Evolutionary conservation across 1,139 yeast species (phyloP).

Genomic region (Saccharomyces hybrid): DNA sequence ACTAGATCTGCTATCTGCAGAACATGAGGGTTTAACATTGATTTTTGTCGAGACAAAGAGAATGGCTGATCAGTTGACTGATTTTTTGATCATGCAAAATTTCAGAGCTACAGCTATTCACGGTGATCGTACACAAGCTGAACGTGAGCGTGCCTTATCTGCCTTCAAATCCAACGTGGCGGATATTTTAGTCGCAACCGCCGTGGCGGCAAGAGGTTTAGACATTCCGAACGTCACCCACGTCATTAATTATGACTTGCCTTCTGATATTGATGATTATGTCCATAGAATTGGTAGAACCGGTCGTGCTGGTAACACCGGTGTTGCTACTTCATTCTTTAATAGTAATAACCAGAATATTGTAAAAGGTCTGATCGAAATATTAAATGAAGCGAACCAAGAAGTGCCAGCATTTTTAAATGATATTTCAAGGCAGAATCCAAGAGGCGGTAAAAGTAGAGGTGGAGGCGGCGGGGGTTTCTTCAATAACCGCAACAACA

Average conservation of each 20-base stretch:
- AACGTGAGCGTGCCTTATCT: slow-evolving; percentile 90
- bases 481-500: slow-evolving; percentile 19
- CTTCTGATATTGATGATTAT: slow-evolving; percentile 93
- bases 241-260: slow-evolving; percentile 93
- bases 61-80: slow-evolving; percentile 93
- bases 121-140: slow-evolving; percentile 95
- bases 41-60: slow-evolving; percentile 96
- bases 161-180: slow-evolving; percentile 55
- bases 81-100: slow-evolving; percentile 75
- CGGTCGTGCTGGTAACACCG: slow-evolving; percentile 98
- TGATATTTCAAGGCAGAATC: slow-evolving; percentile 68
- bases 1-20: slow-evolving; percentile 75
- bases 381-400: slow-evolving; percentile 90
- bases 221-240: slow-evolving; percentile 97
- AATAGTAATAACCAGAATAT: slow-evolving; percentile 88
- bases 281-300: slow-evolving; percentile 99
- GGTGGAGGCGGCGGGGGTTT: slow-evolving; percentile 44
- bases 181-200: slow-evolving; percentile 77
- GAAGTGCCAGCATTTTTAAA: slow-evolving; percentile 86
- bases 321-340: slow-evolving; percentile 94
- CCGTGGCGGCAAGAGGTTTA: slow-evolving; percentile 92
- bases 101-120: slow-evolving; percentile 97
- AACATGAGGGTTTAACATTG: slow-evolving; percentile 67
- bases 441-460: slow-evolving; percentile 52
- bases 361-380: slow-evolving; percentile 76